These are phyloP conservation scores for Leucocoprinus sp. DNA, from an alignment of 768 basidiomycete genomes.

Conservation along the genomic window DNA sequence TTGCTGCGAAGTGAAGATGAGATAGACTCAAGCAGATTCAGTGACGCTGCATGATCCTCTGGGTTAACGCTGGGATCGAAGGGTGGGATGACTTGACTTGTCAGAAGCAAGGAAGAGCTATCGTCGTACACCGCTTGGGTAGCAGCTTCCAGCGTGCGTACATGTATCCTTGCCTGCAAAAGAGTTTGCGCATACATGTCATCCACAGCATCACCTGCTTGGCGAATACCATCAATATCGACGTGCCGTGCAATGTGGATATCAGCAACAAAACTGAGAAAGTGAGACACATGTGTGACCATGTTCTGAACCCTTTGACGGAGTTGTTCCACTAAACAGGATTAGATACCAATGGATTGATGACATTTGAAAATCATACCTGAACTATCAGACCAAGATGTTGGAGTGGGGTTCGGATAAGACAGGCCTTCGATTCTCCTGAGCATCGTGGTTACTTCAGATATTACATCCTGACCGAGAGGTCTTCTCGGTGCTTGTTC, in stretches of 20 bases:
- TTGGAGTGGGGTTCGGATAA: slow-evolving; percentile 26
- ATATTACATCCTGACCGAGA: slow-evolving; percentile 43
- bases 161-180: slow-evolving; percentile 55
- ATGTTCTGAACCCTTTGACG: slow-evolving; percentile 38
- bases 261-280: slow-evolving; percentile 54
- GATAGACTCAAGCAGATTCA: slow-evolving; percentile 43
- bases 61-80: slow-evolving; percentile 23
- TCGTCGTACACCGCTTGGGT: slow-evolving; percentile 74
- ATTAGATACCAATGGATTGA: not conserved
- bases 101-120: slow-evolving; percentile 48
- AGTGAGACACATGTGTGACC: slow-evolving; percentile 46
- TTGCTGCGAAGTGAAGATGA: slow-evolving; percentile 48
- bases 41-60: slow-evolving; percentile 25
- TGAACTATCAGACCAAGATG: slow-evolving; percentile 25
- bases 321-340: slow-evolving; percentile 30
- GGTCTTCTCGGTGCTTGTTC: slow-evolving; percentile 37
- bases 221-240: slow-evolving; percentile 69
- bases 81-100: slow-evolving; percentile 45
- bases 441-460: slow-evolving; percentile 42
- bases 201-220: slow-evolving; percentile 37
- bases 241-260: slow-evolving; percentile 76
- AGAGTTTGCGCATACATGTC: slow-evolving; percentile 57
- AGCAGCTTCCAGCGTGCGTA: slow-evolving; percentile 61
- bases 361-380: slow-evolving; percentile 21
- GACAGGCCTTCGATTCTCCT: slow-evolving; percentile 41